phyloP scores from a whole-genome alignment of 768 basidiomycete genomes.

The Podaxis sp. region DNA sequence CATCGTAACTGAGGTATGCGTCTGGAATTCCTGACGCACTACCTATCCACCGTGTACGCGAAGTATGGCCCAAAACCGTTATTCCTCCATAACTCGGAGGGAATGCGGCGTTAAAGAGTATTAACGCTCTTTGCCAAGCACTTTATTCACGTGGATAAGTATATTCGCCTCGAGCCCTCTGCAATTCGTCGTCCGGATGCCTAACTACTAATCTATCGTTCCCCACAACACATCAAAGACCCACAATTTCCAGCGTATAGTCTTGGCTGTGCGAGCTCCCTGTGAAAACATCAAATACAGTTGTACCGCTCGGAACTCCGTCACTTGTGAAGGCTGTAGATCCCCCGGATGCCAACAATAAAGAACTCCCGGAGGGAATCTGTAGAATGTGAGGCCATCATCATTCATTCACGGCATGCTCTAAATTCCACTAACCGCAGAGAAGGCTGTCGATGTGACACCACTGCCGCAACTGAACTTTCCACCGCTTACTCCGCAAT shows the following conservation, averaged over 20 bases:
- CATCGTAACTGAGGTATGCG: neutral
- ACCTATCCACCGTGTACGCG: neutral
- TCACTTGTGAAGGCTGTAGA: slow-evolving; percentile 51
- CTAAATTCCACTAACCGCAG: slow-evolving; percentile 40
- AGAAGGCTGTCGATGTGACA: slow-evolving; percentile 44
- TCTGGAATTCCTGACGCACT: neutral
- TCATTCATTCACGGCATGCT: slow-evolving; percentile 3
- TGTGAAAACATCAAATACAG: slow-evolving; percentile 37
- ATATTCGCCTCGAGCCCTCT: neutral
- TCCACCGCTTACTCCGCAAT: slow-evolving; percentile 48
- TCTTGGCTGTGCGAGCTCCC: slow-evolving; percentile 31
- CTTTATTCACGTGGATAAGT: neutral
- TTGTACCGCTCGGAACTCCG: slow-evolving; percentile 48
- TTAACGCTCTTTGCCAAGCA: slow-evolving; percentile 3
- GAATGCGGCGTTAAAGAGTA: slow-evolving; percentile 25
- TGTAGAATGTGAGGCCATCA: slow-evolving; percentile 17
- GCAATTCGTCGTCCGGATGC: neutral
- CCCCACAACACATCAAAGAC: slow-evolving; percentile 22
- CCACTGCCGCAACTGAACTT: slow-evolving; percentile 51
- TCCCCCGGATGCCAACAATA: slow-evolving; percentile 49
- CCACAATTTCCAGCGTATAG: slow-evolving; percentile 38
- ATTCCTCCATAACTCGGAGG: slow-evolving; percentile 15
- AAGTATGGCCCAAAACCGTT: neutral
- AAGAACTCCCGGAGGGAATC: slow-evolving; percentile 44
- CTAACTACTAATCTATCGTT: neutral